Evolutionary conservation across 2,329 filamentous ascomycete genomes (phyloP).

Genomic region (Diaporthe sp.): DNA sequence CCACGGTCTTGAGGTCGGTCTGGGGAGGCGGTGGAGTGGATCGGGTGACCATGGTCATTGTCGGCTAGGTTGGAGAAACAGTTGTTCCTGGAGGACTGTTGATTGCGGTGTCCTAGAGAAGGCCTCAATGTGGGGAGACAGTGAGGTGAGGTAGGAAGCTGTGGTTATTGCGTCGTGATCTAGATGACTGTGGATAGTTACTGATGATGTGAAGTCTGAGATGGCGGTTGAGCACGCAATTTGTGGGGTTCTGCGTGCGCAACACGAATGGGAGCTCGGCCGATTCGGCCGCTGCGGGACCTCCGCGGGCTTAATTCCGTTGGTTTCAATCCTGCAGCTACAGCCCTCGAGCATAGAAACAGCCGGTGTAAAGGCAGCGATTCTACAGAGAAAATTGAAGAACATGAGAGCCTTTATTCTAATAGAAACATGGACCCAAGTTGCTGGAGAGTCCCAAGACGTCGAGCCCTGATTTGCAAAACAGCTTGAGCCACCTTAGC

Average conservation of each 20-base stretch:
- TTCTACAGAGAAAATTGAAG: background rate
- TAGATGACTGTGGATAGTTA: background rate
- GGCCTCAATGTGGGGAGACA: too few species aligned
- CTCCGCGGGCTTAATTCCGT: background rate
- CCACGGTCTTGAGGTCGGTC: constrained; percentile 49
- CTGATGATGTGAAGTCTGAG: background rate
- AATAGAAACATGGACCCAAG: too few species aligned
- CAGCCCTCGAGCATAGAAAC: background rate
- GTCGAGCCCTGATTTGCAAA: background rate
- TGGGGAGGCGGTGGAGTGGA: constrained; percentile 44
- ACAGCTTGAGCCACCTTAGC: too few species aligned
- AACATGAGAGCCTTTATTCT: too few species aligned
- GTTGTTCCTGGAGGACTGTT: rapidly evolving
- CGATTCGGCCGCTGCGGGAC: constrained; percentile 18
- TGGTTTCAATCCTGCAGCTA: background rate
- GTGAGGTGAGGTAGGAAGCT: background rate
- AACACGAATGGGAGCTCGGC: background rate
- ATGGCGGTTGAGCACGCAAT: constrained; percentile 36
- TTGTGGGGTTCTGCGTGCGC: background rate
- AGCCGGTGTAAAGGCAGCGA: background rate
- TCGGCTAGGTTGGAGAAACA: background rate
- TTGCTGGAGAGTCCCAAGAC: background rate
- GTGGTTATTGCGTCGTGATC: background rate
- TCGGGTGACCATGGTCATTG: constrained; percentile 42
- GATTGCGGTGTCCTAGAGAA: rapidly evolving